Base-by-base conservation (phyloP, 2,329 filamentous ascomycete genomes). In the Neurospora crassa region DNA sequence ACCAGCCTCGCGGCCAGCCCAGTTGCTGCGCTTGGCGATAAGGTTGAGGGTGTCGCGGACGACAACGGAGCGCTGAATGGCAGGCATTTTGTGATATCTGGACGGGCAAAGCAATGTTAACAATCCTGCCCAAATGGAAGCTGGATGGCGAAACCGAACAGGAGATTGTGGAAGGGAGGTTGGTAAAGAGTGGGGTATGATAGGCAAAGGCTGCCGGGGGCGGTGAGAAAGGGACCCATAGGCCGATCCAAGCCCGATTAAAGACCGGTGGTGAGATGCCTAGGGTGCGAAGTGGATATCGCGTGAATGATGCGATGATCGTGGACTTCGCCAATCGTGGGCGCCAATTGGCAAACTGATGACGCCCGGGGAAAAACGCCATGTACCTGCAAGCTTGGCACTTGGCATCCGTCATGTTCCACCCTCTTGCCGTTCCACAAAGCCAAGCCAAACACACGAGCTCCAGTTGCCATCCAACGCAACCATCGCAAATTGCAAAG, bases 21-120 rank as follows among this genome's bases (percentile, higher is more conserved):
- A 90, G 82, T 89, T 87, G 80, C 86, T 84, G 73, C 84, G 84
- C 82, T 85, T 88, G 77, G 81, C 78, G 73, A 89, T 81, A 81
- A 76, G 83, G 82, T 75, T 71, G 71, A 78, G 43, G 72, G 76
- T 68, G 74, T 79, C 76, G 77, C 79, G 79, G 71, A 78, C 77
- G 74, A 79, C 73, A 68, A 80, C 71, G 40, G 77, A 67, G 72
- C 75, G 75, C 73, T 75, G 76, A 76, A 81, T 78, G 74, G 79
- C 79, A 75, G 79, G 75, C 80, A 81, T 81, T 79, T 77, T 77
- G 71, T 43, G 43, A 8, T 70, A 67, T 34, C 70, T 72, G 70
- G 20, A 43, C 40, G 68, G 72, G 67, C 63, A 67, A 45, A 59
- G 47, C 67, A 72, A 59, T 37, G 69, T 70, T 68, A 72, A 68